phyloP scores from a whole-genome alignment of 192 early-diverging fungal species.

The Funneliformis geosporum region DNA sequence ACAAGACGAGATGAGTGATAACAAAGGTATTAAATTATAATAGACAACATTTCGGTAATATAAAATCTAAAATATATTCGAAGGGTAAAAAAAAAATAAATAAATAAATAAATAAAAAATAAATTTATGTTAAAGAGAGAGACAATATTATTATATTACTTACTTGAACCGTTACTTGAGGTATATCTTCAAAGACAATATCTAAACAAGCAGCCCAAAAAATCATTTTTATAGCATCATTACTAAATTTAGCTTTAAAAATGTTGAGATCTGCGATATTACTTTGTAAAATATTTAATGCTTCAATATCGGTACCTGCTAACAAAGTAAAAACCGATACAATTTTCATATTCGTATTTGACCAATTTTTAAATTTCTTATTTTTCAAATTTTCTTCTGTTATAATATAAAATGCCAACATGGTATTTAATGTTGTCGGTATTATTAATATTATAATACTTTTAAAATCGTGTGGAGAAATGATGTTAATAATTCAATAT shows the following conservation, averaged over 20 bases:
- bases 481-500: neutral
- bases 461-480: neutral
- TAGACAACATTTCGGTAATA: neutral
- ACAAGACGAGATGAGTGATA: neutral
- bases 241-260: neutral
- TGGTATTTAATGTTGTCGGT: neutral
- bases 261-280: neutral
- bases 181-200: conserved; percentile 27
- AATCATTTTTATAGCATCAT: neutral
- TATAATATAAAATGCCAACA: neutral
- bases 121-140: neutral
- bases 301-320: conserved; percentile 3
- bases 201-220: conserved; percentile 11
- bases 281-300: neutral
- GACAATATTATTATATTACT: neutral
- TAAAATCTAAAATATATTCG: conserved; percentile 3
- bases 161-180: conserved; percentile 23
- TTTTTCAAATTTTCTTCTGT: neutral
- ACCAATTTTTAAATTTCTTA: neutral
- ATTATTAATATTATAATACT: neutral
- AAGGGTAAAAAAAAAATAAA: neutral
- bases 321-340: neutral
- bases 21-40: conserved; percentile 16
- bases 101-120: neutral
- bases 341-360: neutral